A percentile compares a stretch with the other conserved stretches of the same genome.
phyloP scores from a whole-genome alignment of 176 grass and related monocot genomes.

The Phoenix dactylifera region DNA sequence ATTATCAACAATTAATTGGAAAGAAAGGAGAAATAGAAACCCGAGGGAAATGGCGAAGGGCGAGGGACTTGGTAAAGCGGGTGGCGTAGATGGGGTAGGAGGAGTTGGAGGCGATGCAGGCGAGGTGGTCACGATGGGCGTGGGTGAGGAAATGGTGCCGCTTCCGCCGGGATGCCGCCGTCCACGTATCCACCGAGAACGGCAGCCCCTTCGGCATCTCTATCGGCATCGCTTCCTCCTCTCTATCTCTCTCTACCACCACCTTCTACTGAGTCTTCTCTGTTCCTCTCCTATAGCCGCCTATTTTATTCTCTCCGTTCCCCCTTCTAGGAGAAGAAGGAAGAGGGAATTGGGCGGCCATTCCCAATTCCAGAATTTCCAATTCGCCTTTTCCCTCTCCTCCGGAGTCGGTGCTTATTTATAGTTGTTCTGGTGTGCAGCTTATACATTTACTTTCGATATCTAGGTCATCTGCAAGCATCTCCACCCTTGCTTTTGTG shows the following conservation, averaged over 20 bases:
- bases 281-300: background rate
- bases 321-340: no score
- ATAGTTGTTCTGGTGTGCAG: no score
- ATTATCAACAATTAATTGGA: background rate
- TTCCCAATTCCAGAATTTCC: no score
- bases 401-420: no score
- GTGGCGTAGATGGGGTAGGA: conserved; percentile 49
- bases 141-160: conserved; percentile 71
- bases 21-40: conserved; percentile 14
- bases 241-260: no score
- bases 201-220: conserved; percentile 76
- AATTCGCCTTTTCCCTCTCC: no score
- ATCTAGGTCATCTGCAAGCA: no score
- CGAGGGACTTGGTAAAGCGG: conserved; percentile 45
- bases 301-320: background rate
- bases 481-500: no score
- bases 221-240: conserved; percentile 53
- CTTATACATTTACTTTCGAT: no score
- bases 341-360: no score
- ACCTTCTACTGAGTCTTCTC: background rate
- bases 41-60: conserved; percentile 44
- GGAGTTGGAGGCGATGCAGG: conserved; percentile 18
- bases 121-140: conserved; percentile 62
- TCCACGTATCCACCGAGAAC: conserved; percentile 83
- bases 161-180: conserved; percentile 31